Evolutionary conservation across 495 filamentous ascomycete genomes (phyloP), one percentile per base, ranked within the genome.

Genomic region (Penicillium antarcticum): DNA sequence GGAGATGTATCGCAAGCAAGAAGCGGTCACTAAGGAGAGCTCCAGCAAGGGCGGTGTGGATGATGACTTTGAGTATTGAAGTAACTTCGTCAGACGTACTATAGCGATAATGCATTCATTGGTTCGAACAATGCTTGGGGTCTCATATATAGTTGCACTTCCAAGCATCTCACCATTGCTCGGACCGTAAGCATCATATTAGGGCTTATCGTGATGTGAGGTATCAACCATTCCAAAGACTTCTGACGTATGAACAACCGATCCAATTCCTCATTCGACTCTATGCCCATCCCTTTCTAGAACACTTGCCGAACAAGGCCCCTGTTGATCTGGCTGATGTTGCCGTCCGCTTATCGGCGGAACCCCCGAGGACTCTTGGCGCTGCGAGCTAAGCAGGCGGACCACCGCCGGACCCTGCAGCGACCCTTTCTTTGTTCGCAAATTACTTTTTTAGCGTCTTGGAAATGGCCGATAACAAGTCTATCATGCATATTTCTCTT

Each of bases 1-100:
- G 5, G 94, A 98, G 69, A 95, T 98, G 92, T 98, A 97, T 76
- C 79, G 84, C 53, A 92, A 88, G 72, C 94, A 98, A 75, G 92
- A 96, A 70, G 84, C 84, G 45, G 89, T 96, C 26, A 70, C 77
- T 5, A 84, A 79, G 52, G 73, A 74, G 42, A 65, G 35, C 36
- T 78, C 91, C 59, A 86, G 74, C 46, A 91, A 91, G 69, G 85
- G 82, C 2, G 85, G 84, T 11, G 91, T 92, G 45, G 94, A 98
- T 79, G 95, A 97, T 79, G 91, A 97, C 72, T 98, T 96, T 72
- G 94, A 98, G 74, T 98, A 98, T 73, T 98, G 50, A 67, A 45
- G 23, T 39, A 35, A 35, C 42, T 45, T 45, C 24, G 31, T 42
- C 37, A 26, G 36, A 19, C 9, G 38, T 39, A 42, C 17, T 26